Evolutionary conservation across 352 stramenopile genomes (phyloP).

Genomic region (Bremia lactucae): DNA sequence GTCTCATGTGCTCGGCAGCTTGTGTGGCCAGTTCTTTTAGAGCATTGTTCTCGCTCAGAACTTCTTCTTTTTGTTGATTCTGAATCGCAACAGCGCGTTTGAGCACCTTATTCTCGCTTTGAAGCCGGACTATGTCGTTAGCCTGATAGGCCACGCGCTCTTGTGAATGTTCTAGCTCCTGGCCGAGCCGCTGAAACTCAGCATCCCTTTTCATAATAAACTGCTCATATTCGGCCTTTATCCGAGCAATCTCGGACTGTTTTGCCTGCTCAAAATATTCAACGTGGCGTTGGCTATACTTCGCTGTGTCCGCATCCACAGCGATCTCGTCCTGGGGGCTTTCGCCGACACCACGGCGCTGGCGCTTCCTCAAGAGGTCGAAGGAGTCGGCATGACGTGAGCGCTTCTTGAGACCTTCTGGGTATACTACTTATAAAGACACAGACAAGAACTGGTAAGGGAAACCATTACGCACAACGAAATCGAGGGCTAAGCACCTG

Average conservation of each 20-base stretch:
- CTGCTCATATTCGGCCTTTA: slow-evolving; percentile 79
- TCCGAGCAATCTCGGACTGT: slow-evolving; percentile 62
- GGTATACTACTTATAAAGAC: slow-evolving; percentile 19
- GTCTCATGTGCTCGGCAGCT: slow-evolving; percentile 79
- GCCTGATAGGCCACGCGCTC: slow-evolving; percentile 31
- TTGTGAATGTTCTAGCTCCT: slow-evolving; percentile 40
- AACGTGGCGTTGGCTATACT: slow-evolving; percentile 81
- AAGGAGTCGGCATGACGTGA: slow-evolving; percentile 49
- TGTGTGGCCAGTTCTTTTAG: slow-evolving; percentile 67
- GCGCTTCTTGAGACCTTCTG: slow-evolving; percentile 66
- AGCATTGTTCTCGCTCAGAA: slow-evolving; percentile 54
- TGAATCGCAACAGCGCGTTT: slow-evolving; percentile 81
- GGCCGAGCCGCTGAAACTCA: slow-evolving; percentile 50
- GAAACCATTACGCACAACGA: neutral
- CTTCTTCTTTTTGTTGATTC: slow-evolving; percentile 82
- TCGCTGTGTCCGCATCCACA: slow-evolving; percentile 47
- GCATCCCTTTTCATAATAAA: slow-evolving; percentile 72
- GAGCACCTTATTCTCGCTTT: slow-evolving; percentile 76
- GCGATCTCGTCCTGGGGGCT: slow-evolving; percentile 7
- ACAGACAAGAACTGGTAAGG: neutral
- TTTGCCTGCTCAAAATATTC: slow-evolving; percentile 85
- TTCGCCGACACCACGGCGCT: slow-evolving; percentile 23
- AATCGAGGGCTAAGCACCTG: slow-evolving; percentile 14
- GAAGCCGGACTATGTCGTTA: slow-evolving; percentile 49
- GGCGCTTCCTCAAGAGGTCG: slow-evolving; percentile 43